A percentile compares a stretch with the other conserved stretches of the same genome.
Evolutionary conservation across 1,139 yeast species (phyloP).

Genomic region (Arxiozyma bovina): DNA sequence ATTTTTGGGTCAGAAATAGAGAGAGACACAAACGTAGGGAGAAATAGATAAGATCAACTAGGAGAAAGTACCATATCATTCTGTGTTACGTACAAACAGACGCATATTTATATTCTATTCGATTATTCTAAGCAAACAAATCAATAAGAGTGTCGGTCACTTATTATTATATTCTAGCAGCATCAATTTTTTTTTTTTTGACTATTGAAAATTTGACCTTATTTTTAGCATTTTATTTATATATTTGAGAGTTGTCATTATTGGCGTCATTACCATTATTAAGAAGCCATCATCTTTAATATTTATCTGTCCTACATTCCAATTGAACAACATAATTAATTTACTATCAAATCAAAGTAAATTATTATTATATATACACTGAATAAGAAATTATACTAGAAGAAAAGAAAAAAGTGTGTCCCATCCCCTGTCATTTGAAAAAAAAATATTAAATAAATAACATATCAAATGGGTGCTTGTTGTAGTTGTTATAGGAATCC

Average conservation of each 20-base stretch:
- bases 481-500: slow-evolving; percentile 48
- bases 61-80: background rate
- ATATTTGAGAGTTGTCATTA: too few relatives aligned
- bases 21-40: background rate
- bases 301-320: background rate
- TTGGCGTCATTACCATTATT: background rate
- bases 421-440: background rate
- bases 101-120: background rate
- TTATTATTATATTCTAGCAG: too few relatives aligned
- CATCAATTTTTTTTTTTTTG: background rate
- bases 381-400: too few relatives aligned
- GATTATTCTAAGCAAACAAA: background rate
- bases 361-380: too few relatives aligned
- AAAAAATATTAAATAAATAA: background rate
- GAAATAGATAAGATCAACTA: background rate
- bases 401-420: too few relatives aligned
- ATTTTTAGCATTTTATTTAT: too few relatives aligned
- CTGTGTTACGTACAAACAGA: too few relatives aligned
- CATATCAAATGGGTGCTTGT: slow-evolving; percentile 51
- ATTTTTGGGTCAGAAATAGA: background rate
- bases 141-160: background rate
- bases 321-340: background rate
- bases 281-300: too few relatives aligned
- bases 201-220: background rate
- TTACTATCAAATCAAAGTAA: background rate